A percentile compares a stretch with the other conserved stretches of the same genome.
Conservation (phyloP, 2,329 filamentous ascomycete genomes). For the Allantophomopsis lycopodina region DNA sequence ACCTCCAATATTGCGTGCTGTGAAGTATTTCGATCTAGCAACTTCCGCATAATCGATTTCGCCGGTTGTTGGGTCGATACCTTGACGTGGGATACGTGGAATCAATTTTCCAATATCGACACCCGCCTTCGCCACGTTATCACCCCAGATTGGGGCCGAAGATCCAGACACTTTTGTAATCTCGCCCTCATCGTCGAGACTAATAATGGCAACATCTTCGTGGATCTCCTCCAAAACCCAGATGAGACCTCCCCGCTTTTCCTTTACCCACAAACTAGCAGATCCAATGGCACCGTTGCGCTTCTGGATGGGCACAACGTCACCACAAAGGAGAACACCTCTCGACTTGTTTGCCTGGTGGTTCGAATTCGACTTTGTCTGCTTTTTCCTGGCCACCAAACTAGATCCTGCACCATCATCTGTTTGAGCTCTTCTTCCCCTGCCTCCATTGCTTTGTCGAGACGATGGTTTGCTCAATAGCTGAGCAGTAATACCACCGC, state of each 20-base stretch:
- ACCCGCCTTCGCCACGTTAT: constrained; percentile 49
- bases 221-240: constrained; percentile 98
- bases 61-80: constrained; percentile 54
- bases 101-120: constrained; percentile 68
- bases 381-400: constrained; percentile 24
- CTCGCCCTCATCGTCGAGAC: constrained; percentile 63
- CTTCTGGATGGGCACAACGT: constrained; percentile 97
- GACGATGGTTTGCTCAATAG: constrained; percentile 61
- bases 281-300: constrained; percentile 84
- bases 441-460: constrained; percentile 33
- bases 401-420: constrained; percentile 40
- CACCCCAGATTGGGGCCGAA: constrained; percentile 77
- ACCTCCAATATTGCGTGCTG: constrained; percentile 62
- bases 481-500: constrained; percentile 69
- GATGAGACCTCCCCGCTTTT: constrained; percentile 84
- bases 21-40: constrained; percentile 63
- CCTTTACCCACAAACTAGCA: constrained; percentile 96
- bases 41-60: constrained; percentile 70
- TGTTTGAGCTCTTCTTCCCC: constrained; percentile 44
- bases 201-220: constrained; percentile 73
- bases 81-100: constrained; percentile 67
- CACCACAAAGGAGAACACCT: constrained; percentile 84
- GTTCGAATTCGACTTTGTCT: constrained; percentile 33
- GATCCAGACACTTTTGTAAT: constrained; percentile 61
- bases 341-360: constrained; percentile 66